Evolutionary conservation across 2,329 filamentous ascomycete species (phyloP), one percentile per base, ranked within the genome.

Genomic region (Alternaria rosae): DNA sequence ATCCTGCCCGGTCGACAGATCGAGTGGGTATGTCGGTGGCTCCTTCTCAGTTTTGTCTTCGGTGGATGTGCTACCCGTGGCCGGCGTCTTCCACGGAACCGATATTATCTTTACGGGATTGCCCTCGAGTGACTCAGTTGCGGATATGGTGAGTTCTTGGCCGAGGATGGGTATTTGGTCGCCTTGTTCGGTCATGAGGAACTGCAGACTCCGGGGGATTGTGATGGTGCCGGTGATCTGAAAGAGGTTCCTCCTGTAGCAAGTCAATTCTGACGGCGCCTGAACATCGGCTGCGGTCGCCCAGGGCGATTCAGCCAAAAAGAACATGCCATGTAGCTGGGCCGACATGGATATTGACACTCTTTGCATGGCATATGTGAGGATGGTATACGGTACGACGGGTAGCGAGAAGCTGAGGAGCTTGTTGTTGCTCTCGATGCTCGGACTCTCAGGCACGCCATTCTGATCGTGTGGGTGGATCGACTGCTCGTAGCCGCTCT

Each of bases 61-160:
- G 30, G 78, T 73, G 83, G 91, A 88, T n/a, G 88, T 86, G 4
- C 89, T 88, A 79, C 90, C 92, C 53, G 92, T 92, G 26, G 91
- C 92, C 1, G 93, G 94, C 2, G 94, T 97, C 83, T 98, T 98
- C 94, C 94, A 98, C 1, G 94, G 94, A 62, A 98, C 97, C 8
- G 95, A 95, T 66, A 98, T 97, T 65, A 98, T 89, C 71, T 96
- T 94, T 44, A 97, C 93, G 0, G 92, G 83, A 71, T 97, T 94
- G 32, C 93, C 92, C 77, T 98, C 94, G 15, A 97, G 93, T 2
- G 94, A 97, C 78, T 98, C 94, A 51, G 93, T 97, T 9, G 94
- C 94, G 6, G 93, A 96, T 48, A 98, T 92, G 56, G 91, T 89
- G 55, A 97, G 88, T 78, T 98, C 94, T 78, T 94, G 92, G 66